Evolutionary conservation across 177 flowering plant genomes (phyloP).

Genomic region (Tripterygium wilfordii): DNA sequence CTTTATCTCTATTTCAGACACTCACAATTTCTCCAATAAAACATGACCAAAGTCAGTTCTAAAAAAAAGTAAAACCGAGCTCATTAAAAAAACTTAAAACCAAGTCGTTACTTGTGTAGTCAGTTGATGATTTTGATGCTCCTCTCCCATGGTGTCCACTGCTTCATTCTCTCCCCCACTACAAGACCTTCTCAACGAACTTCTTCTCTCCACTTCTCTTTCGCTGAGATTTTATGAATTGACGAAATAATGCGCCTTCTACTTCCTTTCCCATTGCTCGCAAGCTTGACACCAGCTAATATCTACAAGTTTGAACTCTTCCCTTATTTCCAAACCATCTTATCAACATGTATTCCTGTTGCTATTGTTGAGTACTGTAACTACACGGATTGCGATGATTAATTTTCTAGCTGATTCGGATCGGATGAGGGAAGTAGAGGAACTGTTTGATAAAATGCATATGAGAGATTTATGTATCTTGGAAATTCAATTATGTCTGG

Average conservation of each 20-base stretch:
- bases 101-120: too few relatives aligned
- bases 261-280: constrained; percentile 6
- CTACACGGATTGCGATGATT: constrained; percentile 41
- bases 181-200: too few relatives aligned
- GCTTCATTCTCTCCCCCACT: background rate
- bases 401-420: constrained; percentile 26
- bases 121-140: background rate
- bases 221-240: constrained; percentile 28
- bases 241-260: constrained; percentile 25
- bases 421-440: constrained; percentile 46
- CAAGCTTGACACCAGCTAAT: constrained; percentile 39
- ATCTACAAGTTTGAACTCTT: constrained; percentile 26
- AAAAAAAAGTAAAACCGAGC: too few relatives aligned
- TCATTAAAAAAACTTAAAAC: too few relatives aligned
- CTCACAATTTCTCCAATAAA: too few relatives aligned
- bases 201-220: constrained; percentile 33
- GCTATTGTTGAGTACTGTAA: constrained; percentile 16
- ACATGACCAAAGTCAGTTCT: too few relatives aligned
- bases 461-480: constrained; percentile 39
- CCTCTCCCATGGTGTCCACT: background rate
- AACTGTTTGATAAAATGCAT: too few relatives aligned
- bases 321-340: constrained; percentile 48
- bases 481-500: constrained; percentile 55
- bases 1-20: too few relatives aligned
- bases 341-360: constrained; percentile 36